A percentile compares a stretch with the other conserved stretches of the same genome.
phyloP scores from a whole-genome alignment of 108 stramenopile species.

The Cyclostephanos invisitatus region DNA sequence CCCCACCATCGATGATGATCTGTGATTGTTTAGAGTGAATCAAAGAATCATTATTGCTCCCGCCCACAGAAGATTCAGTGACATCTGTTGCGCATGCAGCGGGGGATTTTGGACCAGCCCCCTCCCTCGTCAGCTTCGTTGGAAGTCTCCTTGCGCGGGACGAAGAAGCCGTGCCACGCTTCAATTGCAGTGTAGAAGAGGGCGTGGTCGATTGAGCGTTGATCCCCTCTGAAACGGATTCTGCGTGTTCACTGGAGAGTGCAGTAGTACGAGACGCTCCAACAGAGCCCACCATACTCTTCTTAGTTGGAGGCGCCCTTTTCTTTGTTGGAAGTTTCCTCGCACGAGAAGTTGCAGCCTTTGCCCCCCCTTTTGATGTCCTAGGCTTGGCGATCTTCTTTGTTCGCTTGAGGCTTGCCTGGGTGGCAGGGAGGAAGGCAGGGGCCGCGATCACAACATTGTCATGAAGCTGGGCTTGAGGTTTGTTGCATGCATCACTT shows the following conservation, averaged over 20 bases:
- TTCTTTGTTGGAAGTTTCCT: constrained; percentile 3
- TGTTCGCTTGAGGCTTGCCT: constrained; percentile 3
- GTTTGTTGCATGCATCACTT: not conserved
- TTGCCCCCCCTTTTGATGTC: not conserved
- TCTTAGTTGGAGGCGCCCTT: not conserved
- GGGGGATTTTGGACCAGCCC: not conserved
- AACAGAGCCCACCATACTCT: no score
- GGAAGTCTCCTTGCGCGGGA: not conserved
- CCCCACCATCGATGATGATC: not conserved
- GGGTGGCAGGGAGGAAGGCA: not conserved
- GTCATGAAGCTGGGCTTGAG: not conserved
- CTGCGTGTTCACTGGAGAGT: not conserved
- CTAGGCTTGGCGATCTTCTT: constrained; percentile 8
- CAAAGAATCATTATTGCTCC: not conserved
- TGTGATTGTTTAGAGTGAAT: not conserved
- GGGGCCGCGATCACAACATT: not conserved
- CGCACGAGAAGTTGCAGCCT: not conserved
- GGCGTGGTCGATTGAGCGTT: no score
- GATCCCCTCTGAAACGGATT: no score
- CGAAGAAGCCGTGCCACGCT: not conserved
- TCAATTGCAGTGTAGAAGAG: not conserved
- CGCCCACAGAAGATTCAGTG: not conserved
- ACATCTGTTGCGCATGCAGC: not conserved
- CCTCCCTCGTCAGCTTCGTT: not conserved
- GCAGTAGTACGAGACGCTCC: not conserved